Base-by-base conservation (phyloP, 495 filamentous ascomycete genomes). In the Penicillium salamii region DNA sequence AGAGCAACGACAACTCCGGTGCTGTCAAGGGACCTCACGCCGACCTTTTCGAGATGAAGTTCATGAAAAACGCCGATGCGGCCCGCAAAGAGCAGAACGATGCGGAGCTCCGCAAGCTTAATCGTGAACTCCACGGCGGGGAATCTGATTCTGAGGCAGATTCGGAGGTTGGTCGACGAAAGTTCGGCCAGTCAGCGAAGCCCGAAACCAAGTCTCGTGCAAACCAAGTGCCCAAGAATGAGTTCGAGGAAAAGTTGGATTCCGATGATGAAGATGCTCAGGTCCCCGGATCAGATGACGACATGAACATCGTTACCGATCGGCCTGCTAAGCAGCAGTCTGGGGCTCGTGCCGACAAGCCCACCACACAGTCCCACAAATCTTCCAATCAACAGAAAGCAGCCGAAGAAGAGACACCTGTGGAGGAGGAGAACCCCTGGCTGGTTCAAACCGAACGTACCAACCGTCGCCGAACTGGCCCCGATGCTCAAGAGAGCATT, bases 11-110 rank as follows among this genome's bases (percentile, higher is more conserved):
- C 12, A 67, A 63, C 3, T 52, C 35, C 7, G 63, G 62, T 12
- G 64, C 65, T 0, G 43, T 51, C 17, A 72, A 75, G 37, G 73
- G 69, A 4, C 67, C 63, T 14, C 65, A 74, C 53, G 71, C 78
- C 15, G 78, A 76, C 48, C 71, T 96, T 7, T 75, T 81, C 55
- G 76, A 77, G 21, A 87, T 95, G 87, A 86, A 87, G 57, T 98
- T 97, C 61, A 98, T 98, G 93, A 81, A 84, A 54, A 89, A 84
- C 34, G 91, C 90, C 11, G 90, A 97, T 53, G 87, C 84, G 9
- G 73, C 80, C 32, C 80, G 79, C 53, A 91, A 84, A 61, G 82
- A 82, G 44, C 75, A 83, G 50, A 97, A 97, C 46, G 89, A 96
- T 58, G 85, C 87, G 32, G 80, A 88, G 33, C 70, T 93, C n/a